A percentile compares a stretch with the other conserved stretches of the same genome.
These are phyloP conservation scores for Pezicula carpinea DNA, from an alignment of 2,329 filamentous ascomycete genomes.

Conservation along the genomic window DNA sequence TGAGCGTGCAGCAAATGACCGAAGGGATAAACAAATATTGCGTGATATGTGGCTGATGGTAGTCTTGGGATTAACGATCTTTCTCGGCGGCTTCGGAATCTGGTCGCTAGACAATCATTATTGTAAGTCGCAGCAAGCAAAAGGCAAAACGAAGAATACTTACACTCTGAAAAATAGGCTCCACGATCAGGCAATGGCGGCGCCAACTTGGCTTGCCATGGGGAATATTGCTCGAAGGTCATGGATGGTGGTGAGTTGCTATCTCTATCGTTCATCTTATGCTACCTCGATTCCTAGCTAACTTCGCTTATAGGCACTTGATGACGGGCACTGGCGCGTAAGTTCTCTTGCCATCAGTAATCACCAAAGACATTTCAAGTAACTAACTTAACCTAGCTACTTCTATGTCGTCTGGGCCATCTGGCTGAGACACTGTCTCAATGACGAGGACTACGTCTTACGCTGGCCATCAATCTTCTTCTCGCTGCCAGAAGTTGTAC, in stretches of 20 bases:
- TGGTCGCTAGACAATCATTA: conserved; percentile 65
- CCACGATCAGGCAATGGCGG: conserved; percentile 42
- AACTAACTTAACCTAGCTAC: conserved; percentile 34
- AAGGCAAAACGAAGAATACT: conserved; percentile 4
- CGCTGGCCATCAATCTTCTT: conserved; percentile 56
- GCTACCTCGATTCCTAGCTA: not conserved
- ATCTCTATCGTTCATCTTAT: not conserved
- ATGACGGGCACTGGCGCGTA: conserved; percentile 63
- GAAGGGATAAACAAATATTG: conserved; percentile 52
- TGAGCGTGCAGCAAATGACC: conserved; percentile 43
- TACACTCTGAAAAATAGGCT: conserved; percentile 1
- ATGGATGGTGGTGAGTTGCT: conserved; percentile 62
- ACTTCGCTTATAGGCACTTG: conserved; percentile 46
- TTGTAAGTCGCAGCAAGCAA: conserved; percentile 47
- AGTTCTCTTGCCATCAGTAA: not conserved
- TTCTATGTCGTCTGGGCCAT: conserved; percentile 69
- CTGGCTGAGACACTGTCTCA: conserved; percentile 66
- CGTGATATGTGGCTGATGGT: conserved; percentile 67
- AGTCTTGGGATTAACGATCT: conserved; percentile 52
- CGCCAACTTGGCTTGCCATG: conserved; percentile 62
- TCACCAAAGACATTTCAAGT: not conserved
- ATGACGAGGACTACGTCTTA: conserved; percentile 61
- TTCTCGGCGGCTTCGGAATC: conserved; percentile 61
- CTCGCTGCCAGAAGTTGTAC: conserved; percentile 33
- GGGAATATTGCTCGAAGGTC: conserved; percentile 67